Percentiles rank a stretch among this genome's conserved stretches.
These are phyloP conservation scores for Pilaira anomala DNA, from an alignment of 192 early-diverging fungal species.

Conservation along the genomic window DNA sequence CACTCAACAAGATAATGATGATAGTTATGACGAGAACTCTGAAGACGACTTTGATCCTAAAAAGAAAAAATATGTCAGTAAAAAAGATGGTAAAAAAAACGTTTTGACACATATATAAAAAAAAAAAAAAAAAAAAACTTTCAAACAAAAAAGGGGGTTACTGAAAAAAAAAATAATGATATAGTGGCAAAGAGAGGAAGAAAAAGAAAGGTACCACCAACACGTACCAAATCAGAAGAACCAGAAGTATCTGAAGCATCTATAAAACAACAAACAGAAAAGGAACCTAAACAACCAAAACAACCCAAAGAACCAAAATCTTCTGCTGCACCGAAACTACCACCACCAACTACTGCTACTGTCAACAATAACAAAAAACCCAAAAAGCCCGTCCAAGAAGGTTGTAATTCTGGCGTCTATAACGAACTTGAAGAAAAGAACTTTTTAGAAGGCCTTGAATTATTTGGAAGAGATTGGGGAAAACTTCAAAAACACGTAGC, in stretches of 20 bases:
- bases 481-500: constrained; percentile 68
- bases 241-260: not conserved
- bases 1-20: constrained; percentile 36
- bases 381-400: constrained; percentile 47
- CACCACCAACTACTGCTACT: too few species aligned
- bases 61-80: constrained; percentile 45
- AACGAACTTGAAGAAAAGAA: constrained; percentile 68
- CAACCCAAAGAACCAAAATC: not conserved
- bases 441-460: constrained; percentile 76
- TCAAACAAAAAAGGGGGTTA: not conserved
- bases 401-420: constrained; percentile 71
- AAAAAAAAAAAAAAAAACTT: too few species aligned
- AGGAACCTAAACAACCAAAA: not conserved
- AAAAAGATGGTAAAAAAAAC: constrained; percentile 18
- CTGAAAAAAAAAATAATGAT: not conserved
- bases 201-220: constrained; percentile 22
- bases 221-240: not conserved
- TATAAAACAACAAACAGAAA: not conserved
- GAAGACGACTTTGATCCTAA: constrained; percentile 49
- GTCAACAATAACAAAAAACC: constrained; percentile 35
- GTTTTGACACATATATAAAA: too few species aligned
- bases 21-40: constrained; percentile 50
- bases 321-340: too few species aligned
- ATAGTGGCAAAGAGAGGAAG: constrained; percentile 10
- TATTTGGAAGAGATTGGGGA: constrained; percentile 82